A percentile compares a stretch with the other conserved stretches of the same genome.
Conservation (phyloP, 2,329 filamentous ascomycete species). For the Boeremia exigua region DNA sequence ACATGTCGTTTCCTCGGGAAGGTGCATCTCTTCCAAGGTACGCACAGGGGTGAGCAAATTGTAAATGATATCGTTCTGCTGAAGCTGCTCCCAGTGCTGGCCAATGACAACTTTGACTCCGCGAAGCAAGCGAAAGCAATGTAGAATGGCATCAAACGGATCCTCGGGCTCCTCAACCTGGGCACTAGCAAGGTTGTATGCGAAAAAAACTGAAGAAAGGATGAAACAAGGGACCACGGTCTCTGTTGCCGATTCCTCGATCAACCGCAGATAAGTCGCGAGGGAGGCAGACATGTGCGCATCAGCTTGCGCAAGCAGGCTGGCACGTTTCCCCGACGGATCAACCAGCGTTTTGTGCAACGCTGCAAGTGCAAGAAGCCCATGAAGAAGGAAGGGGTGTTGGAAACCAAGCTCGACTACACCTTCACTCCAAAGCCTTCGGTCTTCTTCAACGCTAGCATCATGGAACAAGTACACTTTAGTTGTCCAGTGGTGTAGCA, state of each 20-base stretch:
- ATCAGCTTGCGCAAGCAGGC: conserved; percentile 35
- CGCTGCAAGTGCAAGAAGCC: conserved; percentile 38
- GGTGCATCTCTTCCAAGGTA: neutral
- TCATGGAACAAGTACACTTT: conserved; percentile 27
- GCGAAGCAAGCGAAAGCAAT: conserved; percentile 39
- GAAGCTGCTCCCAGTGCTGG: conserved; percentile 25
- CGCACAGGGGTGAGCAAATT: neutral
- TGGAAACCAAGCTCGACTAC: conserved; percentile 35
- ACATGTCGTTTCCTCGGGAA: conserved; percentile 7
- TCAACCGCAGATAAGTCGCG: conserved; percentile 29
- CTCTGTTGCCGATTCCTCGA: conserved; percentile 27
- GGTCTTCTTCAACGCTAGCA: conserved; percentile 14
- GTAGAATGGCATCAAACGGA: conserved; percentile 33
- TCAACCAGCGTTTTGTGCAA: conserved; percentile 34
- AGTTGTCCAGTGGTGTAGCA: conserved; percentile 40
- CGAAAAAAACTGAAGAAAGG: conserved; percentile 31
- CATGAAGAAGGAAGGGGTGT: conserved; percentile 38
- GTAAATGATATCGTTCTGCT: neutral
- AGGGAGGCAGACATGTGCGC: conserved; percentile 35
- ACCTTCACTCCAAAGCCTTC: conserved; percentile 26
- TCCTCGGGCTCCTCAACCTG: conserved; percentile 36
- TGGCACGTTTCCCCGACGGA: conserved; percentile 23
- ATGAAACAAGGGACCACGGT: conserved; percentile 37
- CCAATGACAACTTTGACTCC: conserved; percentile 34
- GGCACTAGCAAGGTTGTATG: conserved; percentile 38